A percentile compares a stretch with the other conserved stretches of the same genome.
Evolutionary conservation across 768 basidiomycete species (phyloP).

Genomic region (Mycena pura): DNA sequence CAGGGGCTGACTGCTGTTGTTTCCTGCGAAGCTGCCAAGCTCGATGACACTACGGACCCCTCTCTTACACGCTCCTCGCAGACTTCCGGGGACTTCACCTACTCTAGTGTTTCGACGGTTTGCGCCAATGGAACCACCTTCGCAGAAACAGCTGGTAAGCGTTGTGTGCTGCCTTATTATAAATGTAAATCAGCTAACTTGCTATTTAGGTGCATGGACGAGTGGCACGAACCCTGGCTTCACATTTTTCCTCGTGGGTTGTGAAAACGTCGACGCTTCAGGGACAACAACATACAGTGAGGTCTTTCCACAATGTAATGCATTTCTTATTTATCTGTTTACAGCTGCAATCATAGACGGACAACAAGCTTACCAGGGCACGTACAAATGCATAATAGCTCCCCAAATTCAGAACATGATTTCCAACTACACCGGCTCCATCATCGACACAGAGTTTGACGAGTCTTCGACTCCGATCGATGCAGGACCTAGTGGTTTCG

Average conservation of each 20-base stretch:
- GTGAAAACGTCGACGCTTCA: too few species aligned
- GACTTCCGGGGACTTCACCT: too few species aligned
- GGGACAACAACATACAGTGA: neutral
- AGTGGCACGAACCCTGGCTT: too few species aligned
- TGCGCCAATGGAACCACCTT: too few species aligned
- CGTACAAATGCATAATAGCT: neutral
- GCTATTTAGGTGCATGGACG: too few species aligned
- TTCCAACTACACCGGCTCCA: neutral
- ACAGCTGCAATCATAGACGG: neutral
- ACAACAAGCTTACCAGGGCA: neutral
- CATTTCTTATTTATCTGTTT: neutral
- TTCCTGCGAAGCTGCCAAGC: constrained; percentile 3
- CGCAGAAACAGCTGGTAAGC: too few species aligned
- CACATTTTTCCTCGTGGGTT: too few species aligned
- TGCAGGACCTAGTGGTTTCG: neutral
- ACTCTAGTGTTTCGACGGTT: too few species aligned
- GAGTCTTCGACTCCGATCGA: neutral
- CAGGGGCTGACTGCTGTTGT: constrained; percentile 1
- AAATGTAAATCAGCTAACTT: too few species aligned
- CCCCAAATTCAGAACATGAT: neutral
- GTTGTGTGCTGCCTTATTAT: too few species aligned
- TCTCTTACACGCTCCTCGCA: too few species aligned
- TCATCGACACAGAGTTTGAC: neutral
- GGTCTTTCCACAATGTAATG: neutral
- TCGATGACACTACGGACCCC: too few species aligned